These are phyloP conservation scores for Boletus barrowsii DNA, from an alignment of 768 basidiomycete species.

Conservation along the genomic window DNA sequence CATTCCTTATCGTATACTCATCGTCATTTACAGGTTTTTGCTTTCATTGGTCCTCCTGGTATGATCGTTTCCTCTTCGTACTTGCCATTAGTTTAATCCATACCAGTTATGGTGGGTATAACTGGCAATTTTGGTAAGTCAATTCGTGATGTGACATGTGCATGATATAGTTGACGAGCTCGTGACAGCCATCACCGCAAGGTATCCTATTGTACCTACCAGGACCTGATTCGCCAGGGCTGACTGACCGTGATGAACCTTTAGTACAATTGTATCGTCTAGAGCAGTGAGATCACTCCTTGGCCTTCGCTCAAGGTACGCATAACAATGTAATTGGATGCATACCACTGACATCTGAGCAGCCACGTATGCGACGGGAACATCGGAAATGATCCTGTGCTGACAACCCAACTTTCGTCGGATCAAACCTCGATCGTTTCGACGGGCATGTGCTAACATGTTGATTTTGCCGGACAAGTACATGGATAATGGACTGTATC, in stretches of 20 bases:
- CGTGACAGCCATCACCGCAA: constrained; percentile 2
- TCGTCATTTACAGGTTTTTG: constrained; percentile 6
- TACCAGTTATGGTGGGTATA: constrained; percentile 3
- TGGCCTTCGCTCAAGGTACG: not conserved
- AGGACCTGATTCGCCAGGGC: not conserved
- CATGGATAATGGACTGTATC: no score
- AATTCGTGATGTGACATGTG: not conserved
- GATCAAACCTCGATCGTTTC: no score
- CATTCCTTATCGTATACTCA: not conserved
- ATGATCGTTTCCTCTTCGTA: not conserved
- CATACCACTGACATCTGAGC: not conserved
- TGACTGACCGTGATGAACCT: not conserved
- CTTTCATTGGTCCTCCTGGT: constrained; percentile 1
- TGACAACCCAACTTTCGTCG: not conserved
- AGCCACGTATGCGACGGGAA: not conserved
- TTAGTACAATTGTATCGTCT: not conserved
- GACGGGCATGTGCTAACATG: no score
- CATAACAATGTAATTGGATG: not conserved
- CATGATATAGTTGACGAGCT: not conserved
- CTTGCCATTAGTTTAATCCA: not conserved
- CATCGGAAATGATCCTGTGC: not conserved
- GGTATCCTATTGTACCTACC: not conserved
- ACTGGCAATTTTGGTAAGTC: constrained; percentile 3
- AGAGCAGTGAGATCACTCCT: not conserved
- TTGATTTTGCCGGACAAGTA: no score